Conservation (phyloP, 768 basidiomycete species). For the Mycena metata region DNA sequence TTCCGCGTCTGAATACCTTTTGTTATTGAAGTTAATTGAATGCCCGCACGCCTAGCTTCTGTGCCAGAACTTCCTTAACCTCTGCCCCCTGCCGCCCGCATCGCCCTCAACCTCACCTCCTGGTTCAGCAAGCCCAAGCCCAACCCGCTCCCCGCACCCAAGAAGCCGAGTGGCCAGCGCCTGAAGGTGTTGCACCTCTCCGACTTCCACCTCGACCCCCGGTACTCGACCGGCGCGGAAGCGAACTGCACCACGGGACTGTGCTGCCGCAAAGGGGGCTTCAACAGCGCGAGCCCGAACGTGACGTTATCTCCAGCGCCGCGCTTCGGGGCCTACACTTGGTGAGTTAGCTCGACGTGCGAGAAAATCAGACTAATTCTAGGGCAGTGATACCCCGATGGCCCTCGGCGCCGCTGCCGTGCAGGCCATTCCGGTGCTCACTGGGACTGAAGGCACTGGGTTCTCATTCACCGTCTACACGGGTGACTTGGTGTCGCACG, state of each 20-base stretch:
- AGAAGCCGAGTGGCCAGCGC: conserved; percentile 71
- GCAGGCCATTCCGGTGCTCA: conserved; percentile 75
- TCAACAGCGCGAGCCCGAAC: conserved; percentile 66
- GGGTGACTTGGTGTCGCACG: conserved; percentile 82
- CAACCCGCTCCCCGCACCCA: conserved; percentile 69
- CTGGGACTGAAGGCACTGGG: conserved; percentile 70
- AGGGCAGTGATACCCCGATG: conserved; percentile 70
- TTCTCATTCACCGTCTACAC: conserved; percentile 80
- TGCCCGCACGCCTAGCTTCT: conserved; percentile 10
- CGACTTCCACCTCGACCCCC: conserved; percentile 82
- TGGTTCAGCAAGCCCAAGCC: conserved; percentile 89
- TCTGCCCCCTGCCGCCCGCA: conserved; percentile 69
- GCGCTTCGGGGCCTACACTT: conserved; percentile 74
- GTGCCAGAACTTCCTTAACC: conserved; percentile 37
- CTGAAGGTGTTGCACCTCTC: conserved; percentile 84
- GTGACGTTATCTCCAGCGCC: conserved; percentile 70
- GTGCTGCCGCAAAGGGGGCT: conserved; percentile 73
- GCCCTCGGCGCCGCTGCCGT: conserved; percentile 72
- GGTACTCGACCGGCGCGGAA: conserved; percentile 78
- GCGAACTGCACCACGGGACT: conserved; percentile 77
- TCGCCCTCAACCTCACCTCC: conserved; percentile 71
- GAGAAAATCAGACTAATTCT: not conserved
- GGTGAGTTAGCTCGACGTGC: conserved; percentile 51
- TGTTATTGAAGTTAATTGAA: not conserved
- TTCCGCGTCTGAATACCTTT: not conserved